Base-by-base conservation (phyloP, 2,329 filamentous ascomycete genomes). In the Penicillium sp. region DNA sequence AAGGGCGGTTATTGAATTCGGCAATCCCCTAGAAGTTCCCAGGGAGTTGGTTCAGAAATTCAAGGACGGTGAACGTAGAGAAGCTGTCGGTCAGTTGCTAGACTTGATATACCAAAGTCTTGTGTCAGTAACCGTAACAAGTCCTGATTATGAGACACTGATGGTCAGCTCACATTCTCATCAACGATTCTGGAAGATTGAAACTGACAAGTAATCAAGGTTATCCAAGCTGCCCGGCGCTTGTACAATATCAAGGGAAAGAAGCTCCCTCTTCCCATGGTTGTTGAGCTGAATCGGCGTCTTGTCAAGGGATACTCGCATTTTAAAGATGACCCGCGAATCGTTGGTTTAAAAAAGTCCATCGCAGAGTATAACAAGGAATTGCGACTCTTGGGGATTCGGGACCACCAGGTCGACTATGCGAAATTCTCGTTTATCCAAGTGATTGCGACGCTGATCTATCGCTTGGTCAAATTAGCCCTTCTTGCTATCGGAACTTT, bases 181-280 rank as follows among this genome's bases (percentile, higher is more conserved):
- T 50, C 29, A 38, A 4, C 15, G 26, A 21, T n/a, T 31, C 38
- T 47, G 17, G 2, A 11, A 38, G 17, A 13, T 8, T 45, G 35
- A 51, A 54, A 56, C 74, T 83, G 66, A 83, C 63, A 57, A 52
- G 48, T 48, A 2, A 21, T 58, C 38, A 58, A 87, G 85, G 85
- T 96, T 69, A 96, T 98, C 62, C 95, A 98, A 85, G 93, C 94
- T 44, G 94, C 93, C 7, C 88, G 95, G 65, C 88, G 95, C 54
- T 84, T 99, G 30, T 99, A 99, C 80, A 97, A 96, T 73, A 91
- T 93, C 11, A 95, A 92, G 54, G 92, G 93, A 70, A 97, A 94
- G 81, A 97, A 96, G 77, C 84, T 98, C 44, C 94, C 94, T 7
- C 84, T 98, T 23, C 92, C 94, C 0, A 91, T 94, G 73, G 91